Evolutionary conservation across 371 early-diverging fungal genomes (phyloP).

Genomic region (Parasitella parasitica): DNA sequence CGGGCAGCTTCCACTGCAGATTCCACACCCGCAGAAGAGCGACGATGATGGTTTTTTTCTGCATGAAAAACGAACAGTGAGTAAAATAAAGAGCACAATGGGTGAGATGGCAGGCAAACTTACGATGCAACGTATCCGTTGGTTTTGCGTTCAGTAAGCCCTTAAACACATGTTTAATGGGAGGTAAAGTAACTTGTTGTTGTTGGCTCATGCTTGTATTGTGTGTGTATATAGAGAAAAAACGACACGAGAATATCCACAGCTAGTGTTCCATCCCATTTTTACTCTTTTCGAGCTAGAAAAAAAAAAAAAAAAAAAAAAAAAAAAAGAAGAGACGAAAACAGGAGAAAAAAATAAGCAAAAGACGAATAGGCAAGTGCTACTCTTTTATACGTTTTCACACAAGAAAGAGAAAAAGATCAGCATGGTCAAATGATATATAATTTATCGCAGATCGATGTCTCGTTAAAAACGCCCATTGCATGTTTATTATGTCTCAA

Average conservation of each 20-base stretch:
- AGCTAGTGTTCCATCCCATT: too few species aligned
- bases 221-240: too few species aligned
- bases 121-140: not conserved
- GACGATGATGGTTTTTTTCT: not conserved
- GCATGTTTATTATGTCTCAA: not conserved
- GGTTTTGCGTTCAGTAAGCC: not conserved
- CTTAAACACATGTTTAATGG: slow-evolving; percentile 21
- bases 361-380: not conserved
- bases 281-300: not conserved
- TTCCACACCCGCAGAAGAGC: not conserved
- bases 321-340: slow-evolving; percentile 1
- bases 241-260: too few species aligned
- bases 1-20: slow-evolving; percentile 1
- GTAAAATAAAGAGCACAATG: too few species aligned
- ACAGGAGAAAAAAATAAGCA: slow-evolving; percentile 2
- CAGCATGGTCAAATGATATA: slow-evolving; percentile 18
- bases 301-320: not conserved
- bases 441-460: slow-evolving; percentile 12
- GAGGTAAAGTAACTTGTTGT: slow-evolving; percentile 19
- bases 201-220: slow-evolving; percentile 11
- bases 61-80: not conserved
- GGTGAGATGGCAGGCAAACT: too few species aligned
- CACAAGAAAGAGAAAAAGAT: not conserved
- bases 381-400: not conserved
- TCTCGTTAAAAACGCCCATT: slow-evolving; percentile 2